These are phyloP conservation scores for Corrigiola litoralis DNA, from an alignment of 179 eudicot genomes.

Conservation along the genomic window DNA sequence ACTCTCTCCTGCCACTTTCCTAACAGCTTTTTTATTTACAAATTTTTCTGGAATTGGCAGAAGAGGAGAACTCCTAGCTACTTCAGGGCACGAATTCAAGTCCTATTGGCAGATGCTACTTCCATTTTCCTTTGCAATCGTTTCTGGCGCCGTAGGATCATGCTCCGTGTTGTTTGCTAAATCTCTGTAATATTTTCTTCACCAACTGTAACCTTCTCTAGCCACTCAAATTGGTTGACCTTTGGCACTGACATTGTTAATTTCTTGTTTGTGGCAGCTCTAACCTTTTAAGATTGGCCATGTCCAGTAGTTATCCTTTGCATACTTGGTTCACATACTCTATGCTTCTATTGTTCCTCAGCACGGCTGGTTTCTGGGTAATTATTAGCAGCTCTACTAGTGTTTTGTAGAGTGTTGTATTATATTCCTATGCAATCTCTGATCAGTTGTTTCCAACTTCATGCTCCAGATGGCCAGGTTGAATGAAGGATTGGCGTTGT, in stretches of 20 bases:
- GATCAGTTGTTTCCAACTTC: constrained; percentile 4
- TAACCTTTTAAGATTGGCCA: constrained; percentile 78
- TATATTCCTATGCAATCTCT: not conserved
- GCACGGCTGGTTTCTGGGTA: constrained; percentile 99
- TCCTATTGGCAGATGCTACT: constrained; percentile 78
- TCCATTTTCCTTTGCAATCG: constrained; percentile 90
- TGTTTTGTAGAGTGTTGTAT: not conserved
- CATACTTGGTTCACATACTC: constrained; percentile 95
- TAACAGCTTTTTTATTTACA: not conserved
- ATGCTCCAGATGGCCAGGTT: constrained; percentile 65
- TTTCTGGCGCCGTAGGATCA: constrained; percentile 94
- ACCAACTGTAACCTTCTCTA: constrained; percentile 1
- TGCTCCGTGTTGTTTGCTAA: constrained; percentile 94
- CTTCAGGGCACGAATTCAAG: constrained; percentile 56
- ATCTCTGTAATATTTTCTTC: constrained; percentile 63
- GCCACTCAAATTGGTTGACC: not conserved
- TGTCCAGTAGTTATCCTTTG: constrained; percentile 72
- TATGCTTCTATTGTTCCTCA: constrained; percentile 80
- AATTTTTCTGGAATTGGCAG: constrained; percentile 33
- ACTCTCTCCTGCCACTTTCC: not conserved
- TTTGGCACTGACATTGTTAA: not conserved
- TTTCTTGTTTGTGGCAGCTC: constrained; percentile 52
- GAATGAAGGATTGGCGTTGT: constrained; percentile 82
- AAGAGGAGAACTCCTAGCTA: constrained; percentile 73
- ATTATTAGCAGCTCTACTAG: not conserved